Base-by-base conservation (phyloP, 2,329 filamentous ascomycete species). In the Neonectria neomacrospora region DNA sequence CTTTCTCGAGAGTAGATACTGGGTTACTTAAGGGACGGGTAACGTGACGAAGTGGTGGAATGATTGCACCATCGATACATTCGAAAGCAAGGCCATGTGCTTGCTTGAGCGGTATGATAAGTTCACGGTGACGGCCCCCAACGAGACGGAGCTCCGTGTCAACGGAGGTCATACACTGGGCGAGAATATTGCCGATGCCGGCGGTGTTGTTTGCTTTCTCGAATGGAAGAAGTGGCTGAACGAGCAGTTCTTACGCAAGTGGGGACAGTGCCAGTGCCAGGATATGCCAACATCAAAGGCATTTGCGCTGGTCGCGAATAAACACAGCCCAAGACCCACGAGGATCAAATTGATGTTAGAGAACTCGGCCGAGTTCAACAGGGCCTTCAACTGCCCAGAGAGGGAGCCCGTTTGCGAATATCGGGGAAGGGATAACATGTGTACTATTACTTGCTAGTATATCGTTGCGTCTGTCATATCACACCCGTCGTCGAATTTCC, bases 141-240 rank as follows among this genome's bases (percentile, higher is more conserved):
- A 89, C 39, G 85, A 81, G 1, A 83, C 86, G 64, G 1, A 83
- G 4, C 78, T 90, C 0, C 84, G 88, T 64, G 85, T 91, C 58
- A 88, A 90, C 62, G 90, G 90, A 10, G 80, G 79, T 23, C 79
- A 88, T 14, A 92, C 90, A 0, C 78, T 91, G 2, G 87, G 86
- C 20, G 90, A 92, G 78, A 92, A 92, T 72, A 89, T 92, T 71
- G 89, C 90, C 1, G 90, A 92, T 74, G 87, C 90, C 1, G 90
- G 89, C 16, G 90, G 90, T 14, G 73, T 92, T 0, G 82, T 84
- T 8, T 86, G 88, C 0, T 92, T 86, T 72, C 80, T 83, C 23
- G 89, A 89, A 0, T 93, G 90, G 90, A 85, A 88, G 73, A 85
- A 84, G 66, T 83, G 83, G 11, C 83, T 86, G 32, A 75, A 79